A percentile compares a stretch with the other conserved stretches of the same genome.
These are phyloP conservation scores for Phytophthora pini DNA, from an alignment of 352 stramenopile genomes.

Conservation along the genomic window DNA sequence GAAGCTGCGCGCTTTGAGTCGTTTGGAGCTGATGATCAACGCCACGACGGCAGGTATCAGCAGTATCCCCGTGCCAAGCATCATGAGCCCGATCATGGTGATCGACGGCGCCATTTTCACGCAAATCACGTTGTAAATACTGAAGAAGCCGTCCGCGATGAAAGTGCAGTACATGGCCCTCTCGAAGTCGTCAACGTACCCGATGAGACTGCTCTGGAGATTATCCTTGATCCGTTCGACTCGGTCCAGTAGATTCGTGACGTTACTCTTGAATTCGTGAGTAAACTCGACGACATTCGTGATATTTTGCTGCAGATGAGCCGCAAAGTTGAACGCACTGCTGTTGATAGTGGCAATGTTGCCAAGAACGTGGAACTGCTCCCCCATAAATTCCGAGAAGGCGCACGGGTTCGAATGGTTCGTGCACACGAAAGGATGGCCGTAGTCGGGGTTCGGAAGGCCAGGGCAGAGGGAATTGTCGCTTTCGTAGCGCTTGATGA, in stretches of 20 bases:
- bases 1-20: constrained; percentile 51
- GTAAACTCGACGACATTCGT: constrained; percentile 43
- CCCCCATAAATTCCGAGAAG: constrained; percentile 30
- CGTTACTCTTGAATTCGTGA: constrained; percentile 54
- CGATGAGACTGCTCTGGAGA: constrained; percentile 55
- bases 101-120: constrained; percentile 59
- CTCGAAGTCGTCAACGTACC: constrained; percentile 61
- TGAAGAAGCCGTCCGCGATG: constrained; percentile 45
- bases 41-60: constrained; percentile 65
- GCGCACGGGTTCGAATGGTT: constrained; percentile 15
- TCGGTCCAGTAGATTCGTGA: constrained; percentile 31
- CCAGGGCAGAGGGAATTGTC: constrained; percentile 5
- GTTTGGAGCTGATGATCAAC: constrained; percentile 64
- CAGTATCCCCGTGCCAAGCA: constrained; percentile 61
- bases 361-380: constrained; percentile 19
- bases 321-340: constrained; percentile 43
- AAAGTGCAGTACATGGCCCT: constrained; percentile 66
- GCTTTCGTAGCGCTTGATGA: constrained; percentile 17
- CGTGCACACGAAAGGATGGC: constrained; percentile 20
- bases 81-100: constrained; percentile 72
- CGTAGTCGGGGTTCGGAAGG: constrained; percentile 14
- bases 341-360: constrained; percentile 32
- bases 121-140: constrained; percentile 57
- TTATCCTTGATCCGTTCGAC: constrained; percentile 47
- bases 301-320: constrained; percentile 49